Evolutionary conservation across 805 yeast species (phyloP).

Genomic region (Teunomyces funiuensis): DNA sequence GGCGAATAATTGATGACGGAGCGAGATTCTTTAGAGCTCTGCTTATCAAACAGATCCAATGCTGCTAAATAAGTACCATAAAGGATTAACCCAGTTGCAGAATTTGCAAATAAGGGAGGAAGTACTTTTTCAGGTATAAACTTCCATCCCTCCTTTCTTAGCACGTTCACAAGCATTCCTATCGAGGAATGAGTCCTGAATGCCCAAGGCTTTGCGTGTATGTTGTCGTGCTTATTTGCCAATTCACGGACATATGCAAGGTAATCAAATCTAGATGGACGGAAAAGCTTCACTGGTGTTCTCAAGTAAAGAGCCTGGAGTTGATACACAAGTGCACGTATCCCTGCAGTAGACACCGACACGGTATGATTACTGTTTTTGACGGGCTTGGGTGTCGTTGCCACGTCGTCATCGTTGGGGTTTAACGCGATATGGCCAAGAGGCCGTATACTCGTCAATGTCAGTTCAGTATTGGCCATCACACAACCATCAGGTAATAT

Average conservation of each 20-base stretch:
- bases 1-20: slow-evolving; percentile 25
- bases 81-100: slow-evolving; percentile 82
- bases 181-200: slow-evolving; percentile 73
- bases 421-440: neutral
- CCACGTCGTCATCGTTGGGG: neutral
- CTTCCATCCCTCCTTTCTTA: slow-evolving; percentile 78
- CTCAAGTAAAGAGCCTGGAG: slow-evolving; percentile 74
- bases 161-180: slow-evolving; percentile 70
- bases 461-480: neutral
- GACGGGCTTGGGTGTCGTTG: neutral
- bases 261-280: slow-evolving; percentile 90
- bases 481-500: slow-evolving; percentile 1
- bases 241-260: slow-evolving; percentile 62
- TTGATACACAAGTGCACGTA: slow-evolving; percentile 80
- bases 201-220: slow-evolving; percentile 49
- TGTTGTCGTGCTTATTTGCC: slow-evolving; percentile 45
- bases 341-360: slow-evolving; percentile 81
- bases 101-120: slow-evolving; percentile 87
- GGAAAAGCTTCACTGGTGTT: slow-evolving; percentile 79
- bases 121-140: slow-evolving; percentile 81
- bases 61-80: slow-evolving; percentile 77
- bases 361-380: slow-evolving; percentile 43
- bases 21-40: slow-evolving; percentile 9
- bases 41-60: slow-evolving; percentile 32
- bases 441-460: neutral